A percentile compares a stretch with the other conserved stretches of the same genome.
Evolutionary conservation across 2,329 filamentous ascomycete genomes (phyloP).

Genomic region (Penicillium sp.): DNA sequence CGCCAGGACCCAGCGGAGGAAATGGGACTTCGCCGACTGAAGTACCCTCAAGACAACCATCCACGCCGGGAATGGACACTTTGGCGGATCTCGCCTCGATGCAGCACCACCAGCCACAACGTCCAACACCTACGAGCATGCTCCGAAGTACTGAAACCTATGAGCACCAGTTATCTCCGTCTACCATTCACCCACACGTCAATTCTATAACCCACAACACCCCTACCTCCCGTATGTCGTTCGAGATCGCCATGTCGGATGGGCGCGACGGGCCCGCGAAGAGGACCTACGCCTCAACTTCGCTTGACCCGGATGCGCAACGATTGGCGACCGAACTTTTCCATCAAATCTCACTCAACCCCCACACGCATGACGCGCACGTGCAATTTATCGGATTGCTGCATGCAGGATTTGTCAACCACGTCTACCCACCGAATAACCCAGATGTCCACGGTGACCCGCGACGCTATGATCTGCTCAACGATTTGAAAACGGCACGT

Average conservation of each 20-base stretch:
- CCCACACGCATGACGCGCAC: conserved; percentile 48
- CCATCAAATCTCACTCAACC: conserved; percentile 44
- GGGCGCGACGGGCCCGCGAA: conserved; percentile 36
- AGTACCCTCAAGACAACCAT: conserved; percentile 39
- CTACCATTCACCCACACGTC: conserved; percentile 41
- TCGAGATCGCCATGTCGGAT: conserved; percentile 47
- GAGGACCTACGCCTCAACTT: conserved; percentile 42
- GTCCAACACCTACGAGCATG: conserved; percentile 36
- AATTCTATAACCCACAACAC: conserved; percentile 37
- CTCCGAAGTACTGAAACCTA: conserved; percentile 41
- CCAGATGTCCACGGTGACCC: conserved; percentile 47
- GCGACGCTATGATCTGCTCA: conserved; percentile 46
- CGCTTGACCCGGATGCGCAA: conserved; percentile 42
- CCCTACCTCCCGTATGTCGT: conserved; percentile 43
- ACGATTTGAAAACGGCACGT: conserved; percentile 48
- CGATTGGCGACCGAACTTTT: conserved; percentile 42
- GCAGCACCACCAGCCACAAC: conserved; percentile 46
- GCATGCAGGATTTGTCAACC: conserved; percentile 47
- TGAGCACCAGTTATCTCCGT: conserved; percentile 44
- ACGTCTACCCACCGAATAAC: conserved; percentile 46
- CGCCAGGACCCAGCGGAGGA: conserved; percentile 30
- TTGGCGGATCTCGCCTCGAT: conserved; percentile 48
- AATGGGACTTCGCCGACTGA: conserved; percentile 38
- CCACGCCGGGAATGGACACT: conserved; percentile 50
- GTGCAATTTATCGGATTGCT: conserved; percentile 47